Conservation (phyloP, 179 eudicot genomes). For the Beta macrorhiza region DNA sequence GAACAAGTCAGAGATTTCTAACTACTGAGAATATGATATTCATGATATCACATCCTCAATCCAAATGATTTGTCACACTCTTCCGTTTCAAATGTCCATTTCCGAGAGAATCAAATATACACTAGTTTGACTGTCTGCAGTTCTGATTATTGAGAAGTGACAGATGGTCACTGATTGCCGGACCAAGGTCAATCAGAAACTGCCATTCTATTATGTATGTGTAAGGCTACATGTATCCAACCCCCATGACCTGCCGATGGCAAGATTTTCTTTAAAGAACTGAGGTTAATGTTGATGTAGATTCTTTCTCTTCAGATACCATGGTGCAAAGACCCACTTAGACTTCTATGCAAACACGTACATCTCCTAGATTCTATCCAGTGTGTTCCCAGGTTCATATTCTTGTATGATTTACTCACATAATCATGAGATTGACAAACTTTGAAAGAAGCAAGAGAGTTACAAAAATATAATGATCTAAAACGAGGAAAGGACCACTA, state of each 20-base stretch:
- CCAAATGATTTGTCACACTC: neutral
- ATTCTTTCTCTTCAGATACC: neutral
- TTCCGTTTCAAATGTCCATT: neutral
- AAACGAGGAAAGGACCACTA: neutral
- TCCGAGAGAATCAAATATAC: neutral
- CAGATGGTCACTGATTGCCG: neutral
- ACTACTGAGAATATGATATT: neutral
- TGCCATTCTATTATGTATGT: neutral
- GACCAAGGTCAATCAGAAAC: neutral
- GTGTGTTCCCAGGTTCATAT: neutral
- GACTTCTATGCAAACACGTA: neutral
- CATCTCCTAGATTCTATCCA: neutral
- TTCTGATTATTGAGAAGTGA: too few species aligned
- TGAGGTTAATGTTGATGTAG: neutral
- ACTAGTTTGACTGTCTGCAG: neutral
- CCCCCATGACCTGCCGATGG: neutral
- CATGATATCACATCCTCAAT: neutral
- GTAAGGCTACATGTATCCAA: neutral
- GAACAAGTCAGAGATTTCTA: neutral
- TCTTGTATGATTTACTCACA: neutral
- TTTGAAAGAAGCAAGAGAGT: neutral
- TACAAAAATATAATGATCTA: neutral
- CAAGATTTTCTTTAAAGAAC: neutral
- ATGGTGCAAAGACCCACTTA: neutral
- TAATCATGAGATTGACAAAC: neutral